Conservation (phyloP, 345 rosid species). For the Excoecaria agallocha region DNA sequence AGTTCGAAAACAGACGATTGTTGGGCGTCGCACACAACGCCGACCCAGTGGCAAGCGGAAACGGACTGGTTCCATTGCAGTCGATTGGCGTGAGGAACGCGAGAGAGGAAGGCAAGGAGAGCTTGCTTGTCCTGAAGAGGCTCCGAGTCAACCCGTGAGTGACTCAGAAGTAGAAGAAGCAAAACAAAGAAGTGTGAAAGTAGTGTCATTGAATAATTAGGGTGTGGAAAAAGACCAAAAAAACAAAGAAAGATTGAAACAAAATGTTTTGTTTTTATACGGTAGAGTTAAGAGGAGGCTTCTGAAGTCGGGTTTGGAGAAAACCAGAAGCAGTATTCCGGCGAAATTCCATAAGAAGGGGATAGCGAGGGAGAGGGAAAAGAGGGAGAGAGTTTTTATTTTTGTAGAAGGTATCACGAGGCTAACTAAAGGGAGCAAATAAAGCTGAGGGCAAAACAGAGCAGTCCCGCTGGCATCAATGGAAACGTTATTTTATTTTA, state of each 20-base stretch:
- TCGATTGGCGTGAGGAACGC: constrained; percentile 63
- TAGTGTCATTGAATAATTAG: constrained; percentile 4
- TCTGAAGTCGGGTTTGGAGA: constrained; percentile 15
- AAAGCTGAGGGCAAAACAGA: constrained; percentile 19
- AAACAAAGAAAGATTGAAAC: not conserved
- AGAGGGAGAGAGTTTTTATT: not conserved
- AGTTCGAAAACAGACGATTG: constrained; percentile 53
- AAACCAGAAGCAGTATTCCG: constrained; percentile 33
- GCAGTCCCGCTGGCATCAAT: constrained; percentile 15
- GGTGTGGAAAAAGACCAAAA: not conserved
- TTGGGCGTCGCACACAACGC: constrained; percentile 61
- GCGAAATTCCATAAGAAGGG: constrained; percentile 37
- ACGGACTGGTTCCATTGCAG: constrained; percentile 68
- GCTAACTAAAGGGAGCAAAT: constrained; percentile 7
- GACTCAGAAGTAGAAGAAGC: constrained; percentile 29
- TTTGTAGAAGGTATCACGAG: constrained; percentile 22
- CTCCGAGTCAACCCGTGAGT: constrained; percentile 53
- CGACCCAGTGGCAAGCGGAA: constrained; percentile 85
- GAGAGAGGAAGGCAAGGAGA: constrained; percentile 60
- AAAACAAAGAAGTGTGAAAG: constrained; percentile 20
- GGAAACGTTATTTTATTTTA: constrained; percentile 18
- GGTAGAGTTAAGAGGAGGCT: constrained; percentile 7
- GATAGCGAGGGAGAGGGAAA: not conserved
- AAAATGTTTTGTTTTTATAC: constrained; percentile 11
- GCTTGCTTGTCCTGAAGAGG: constrained; percentile 74